Percentiles rank a stretch among this genome's conserved stretches.
These are phyloP conservation scores for Vitis amurensis DNA, from an alignment of 164 flowering plant species.

Conservation along the genomic window DNA sequence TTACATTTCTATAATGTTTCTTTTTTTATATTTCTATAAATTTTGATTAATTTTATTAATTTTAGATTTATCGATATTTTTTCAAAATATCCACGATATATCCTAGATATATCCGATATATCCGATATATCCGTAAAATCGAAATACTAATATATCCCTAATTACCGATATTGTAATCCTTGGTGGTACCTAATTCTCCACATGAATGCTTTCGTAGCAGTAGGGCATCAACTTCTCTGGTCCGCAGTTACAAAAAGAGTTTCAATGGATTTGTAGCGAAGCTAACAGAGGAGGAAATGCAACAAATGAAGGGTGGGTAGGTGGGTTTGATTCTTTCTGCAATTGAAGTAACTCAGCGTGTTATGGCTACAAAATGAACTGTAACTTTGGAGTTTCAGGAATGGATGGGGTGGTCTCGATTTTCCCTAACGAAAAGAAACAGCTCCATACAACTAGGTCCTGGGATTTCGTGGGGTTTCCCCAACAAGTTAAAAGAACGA, in stretches of 20 bases:
- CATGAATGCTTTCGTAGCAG: neutral
- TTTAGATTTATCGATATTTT: too few relatives aligned
- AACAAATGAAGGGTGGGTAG: conserved; percentile 26
- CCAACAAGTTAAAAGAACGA: conserved; percentile 14
- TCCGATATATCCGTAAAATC: too few relatives aligned
- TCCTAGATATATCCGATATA: too few relatives aligned
- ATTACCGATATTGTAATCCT: too few relatives aligned
- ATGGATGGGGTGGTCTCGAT: conserved; percentile 42
- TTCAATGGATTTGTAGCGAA: conserved; percentile 58
- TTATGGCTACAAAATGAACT: neutral
- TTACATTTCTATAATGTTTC: too few relatives aligned
- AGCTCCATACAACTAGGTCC: conserved; percentile 49
- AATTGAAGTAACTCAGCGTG: neutral
- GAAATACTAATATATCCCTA: too few relatives aligned
- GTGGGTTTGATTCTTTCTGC: neutral
- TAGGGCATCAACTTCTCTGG: conserved; percentile 18
- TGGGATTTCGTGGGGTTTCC: conserved; percentile 51
- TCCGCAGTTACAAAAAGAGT: conserved; percentile 50
- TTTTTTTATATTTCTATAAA: too few relatives aligned
- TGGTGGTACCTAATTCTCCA: neutral
- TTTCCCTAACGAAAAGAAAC: conserved; percentile 31
- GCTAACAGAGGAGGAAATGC: conserved; percentile 41
- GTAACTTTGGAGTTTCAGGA: conserved; percentile 13
- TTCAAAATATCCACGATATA: too few relatives aligned
- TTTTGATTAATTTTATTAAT: too few relatives aligned